Base-by-base conservation (phyloP, 2,329 filamentous ascomycete species). In the Microdochium nivale region DNA sequence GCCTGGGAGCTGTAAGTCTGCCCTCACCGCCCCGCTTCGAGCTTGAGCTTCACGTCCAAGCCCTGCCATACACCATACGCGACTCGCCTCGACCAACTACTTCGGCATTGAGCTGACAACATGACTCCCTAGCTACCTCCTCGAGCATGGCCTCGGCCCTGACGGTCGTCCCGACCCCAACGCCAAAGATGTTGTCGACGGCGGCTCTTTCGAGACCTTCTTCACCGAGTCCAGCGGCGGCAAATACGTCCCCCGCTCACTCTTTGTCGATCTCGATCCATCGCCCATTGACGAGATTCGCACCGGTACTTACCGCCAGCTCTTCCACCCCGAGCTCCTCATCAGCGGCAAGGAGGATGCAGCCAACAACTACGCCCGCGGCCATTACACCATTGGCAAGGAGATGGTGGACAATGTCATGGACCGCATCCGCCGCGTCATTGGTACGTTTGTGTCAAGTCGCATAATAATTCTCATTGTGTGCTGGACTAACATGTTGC, bases 271-370 rank as follows among this genome's bases (percentile, higher is more conserved):
- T 65, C 75, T 87, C 59, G 84, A 87, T 71, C 83, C 84, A 51
- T 87, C 84, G 52, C 84, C 84, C 54, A 85, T 87, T 60, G 84
- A 87, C 62, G 84, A 87, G 76, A 86, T 87, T 70, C 81, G 84
- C 54, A 87, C 83, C 51, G 83, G 84, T 54, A 55, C 63, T 58
- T 87, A 86, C 72, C 81, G 82, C 61, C 77, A 83, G 65, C 79
- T 87, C 55, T 87, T 86, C 76, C 84, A 87, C 71, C 84, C 84
- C 47, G 84, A 87, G 74, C 76, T 84, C 60, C 70, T 87, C 65
- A 81, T 87, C 66, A 87, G 80, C 68, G 84, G 84, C 70, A 87
- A 87, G 77, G 84, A 87, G 69, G 84, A 87, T 78, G 84, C 84
- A 53, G 83, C 84, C 72, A 87, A 87, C 75, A 88, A 88, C 77